A percentile compares a stretch with the other conserved stretches of the same genome.
Conservation (phyloP, 129 eudicot genomes). For the Centrapalus pauciflorus region DNA sequence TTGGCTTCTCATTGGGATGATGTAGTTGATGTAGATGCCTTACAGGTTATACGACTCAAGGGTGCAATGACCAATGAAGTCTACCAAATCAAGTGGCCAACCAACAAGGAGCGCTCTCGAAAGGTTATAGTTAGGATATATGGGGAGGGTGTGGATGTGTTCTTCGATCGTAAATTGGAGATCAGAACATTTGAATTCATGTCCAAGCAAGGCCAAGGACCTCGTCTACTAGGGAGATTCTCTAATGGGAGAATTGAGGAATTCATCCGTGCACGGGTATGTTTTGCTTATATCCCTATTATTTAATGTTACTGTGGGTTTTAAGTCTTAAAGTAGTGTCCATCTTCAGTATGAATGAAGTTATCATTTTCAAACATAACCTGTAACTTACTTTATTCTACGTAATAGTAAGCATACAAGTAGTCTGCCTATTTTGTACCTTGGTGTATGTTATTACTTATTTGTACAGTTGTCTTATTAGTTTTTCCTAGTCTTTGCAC, state of each 20-base stretch:
- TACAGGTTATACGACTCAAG: slow-evolving; percentile 77
- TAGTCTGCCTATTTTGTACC: slow-evolving; percentile 7
- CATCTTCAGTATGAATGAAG: neutral
- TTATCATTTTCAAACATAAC: neutral
- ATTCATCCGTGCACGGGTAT: slow-evolving; percentile 90
- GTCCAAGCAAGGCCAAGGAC: slow-evolving; percentile 85
- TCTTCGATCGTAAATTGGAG: slow-evolving; percentile 72
- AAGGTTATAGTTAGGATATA: slow-evolving; percentile 84
- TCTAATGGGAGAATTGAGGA: slow-evolving; percentile 82
- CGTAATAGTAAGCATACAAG: slow-evolving; percentile 5
- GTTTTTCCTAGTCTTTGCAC: neutral
- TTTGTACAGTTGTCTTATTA: neutral
- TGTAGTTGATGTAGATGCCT: slow-evolving; percentile 48
- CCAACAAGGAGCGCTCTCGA: slow-evolving; percentile 39
- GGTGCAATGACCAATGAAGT: slow-evolving; percentile 97
- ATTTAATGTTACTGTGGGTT: neutral
- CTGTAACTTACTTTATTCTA: neutral
- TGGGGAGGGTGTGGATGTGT: slow-evolving; percentile 87
- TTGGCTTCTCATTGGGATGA: slow-evolving; percentile 81
- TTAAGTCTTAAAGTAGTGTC: neutral
- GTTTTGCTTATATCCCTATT: neutral
- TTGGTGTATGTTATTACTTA: slow-evolving; percentile 6
- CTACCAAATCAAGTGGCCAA: slow-evolving; percentile 87
- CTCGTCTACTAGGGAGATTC: slow-evolving; percentile 72
- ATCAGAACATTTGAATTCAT: slow-evolving; percentile 79